These are phyloP conservation scores for Colletotrichum chlorophyti DNA, from an alignment of 2,329 filamentous ascomycete genomes.

Conservation along the genomic window DNA sequence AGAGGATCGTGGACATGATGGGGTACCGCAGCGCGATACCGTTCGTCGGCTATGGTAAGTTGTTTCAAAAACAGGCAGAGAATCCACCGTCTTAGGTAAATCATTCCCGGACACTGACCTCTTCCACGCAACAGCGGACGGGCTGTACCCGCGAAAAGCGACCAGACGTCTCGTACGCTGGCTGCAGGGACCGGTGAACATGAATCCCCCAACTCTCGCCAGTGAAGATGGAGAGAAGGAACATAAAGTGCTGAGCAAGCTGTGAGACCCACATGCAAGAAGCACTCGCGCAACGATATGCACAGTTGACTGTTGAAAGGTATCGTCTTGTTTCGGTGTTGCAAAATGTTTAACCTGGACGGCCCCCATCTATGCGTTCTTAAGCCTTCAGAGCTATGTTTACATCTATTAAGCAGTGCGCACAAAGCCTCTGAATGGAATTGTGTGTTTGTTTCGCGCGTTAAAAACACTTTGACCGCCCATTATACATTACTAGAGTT, in stretches of 20 bases:
- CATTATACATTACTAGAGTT: too few relatives aligned
- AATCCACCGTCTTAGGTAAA: accelerated
- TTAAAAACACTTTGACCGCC: too few relatives aligned
- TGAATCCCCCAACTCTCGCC: not conserved
- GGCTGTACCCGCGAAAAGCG: constrained; percentile 1
- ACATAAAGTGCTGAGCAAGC: not conserved
- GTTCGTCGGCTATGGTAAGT: constrained; percentile 32
- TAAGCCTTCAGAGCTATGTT: too few relatives aligned
- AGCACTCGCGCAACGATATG: too few relatives aligned
- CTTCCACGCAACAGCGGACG: not conserved
- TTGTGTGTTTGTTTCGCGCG: too few relatives aligned
- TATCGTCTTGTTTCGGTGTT: too few relatives aligned
- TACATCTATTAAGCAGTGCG: too few relatives aligned
- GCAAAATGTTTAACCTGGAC: too few relatives aligned
- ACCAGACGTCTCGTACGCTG: not conserved
- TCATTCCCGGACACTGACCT: not conserved
- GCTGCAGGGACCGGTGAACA: constrained; percentile 3
- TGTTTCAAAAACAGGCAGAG: accelerated
- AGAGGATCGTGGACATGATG: constrained; percentile 33
- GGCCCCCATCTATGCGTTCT: too few relatives aligned
- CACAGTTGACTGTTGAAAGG: too few relatives aligned
- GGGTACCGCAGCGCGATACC: constrained; percentile 33
- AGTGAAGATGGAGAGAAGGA: constrained; percentile 4
- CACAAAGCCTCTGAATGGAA: too few relatives aligned
- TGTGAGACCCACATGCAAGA: too few relatives aligned